phyloP scores from a whole-genome alignment of 371 early-diverging fungal species.

The Saksenaea vasiformis region DNA sequence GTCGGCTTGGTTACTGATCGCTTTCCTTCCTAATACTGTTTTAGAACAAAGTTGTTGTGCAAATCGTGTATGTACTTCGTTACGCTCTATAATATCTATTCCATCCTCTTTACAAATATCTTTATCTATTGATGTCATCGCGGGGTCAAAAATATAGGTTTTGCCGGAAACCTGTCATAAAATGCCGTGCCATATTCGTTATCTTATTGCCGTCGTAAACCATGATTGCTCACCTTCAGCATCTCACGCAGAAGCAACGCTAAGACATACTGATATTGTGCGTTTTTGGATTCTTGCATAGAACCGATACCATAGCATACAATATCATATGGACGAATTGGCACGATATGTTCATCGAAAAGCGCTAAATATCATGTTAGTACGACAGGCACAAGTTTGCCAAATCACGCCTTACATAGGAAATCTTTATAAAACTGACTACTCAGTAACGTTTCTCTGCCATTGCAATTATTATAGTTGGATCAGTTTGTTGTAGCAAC shows the following conservation, averaged over 20 bases:
- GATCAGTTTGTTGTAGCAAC: background rate
- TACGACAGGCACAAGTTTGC: background rate
- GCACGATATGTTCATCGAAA: constrained; percentile 25
- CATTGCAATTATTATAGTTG: too few species aligned
- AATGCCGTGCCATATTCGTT: too few species aligned
- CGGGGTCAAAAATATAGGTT: constrained; percentile 65
- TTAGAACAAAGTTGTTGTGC: background rate
- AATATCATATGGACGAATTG: constrained; percentile 36
- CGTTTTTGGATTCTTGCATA: constrained; percentile 53
- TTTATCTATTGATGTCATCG: constrained; percentile 60
- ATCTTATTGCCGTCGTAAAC: background rate
- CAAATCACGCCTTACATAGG: constrained; percentile 12
- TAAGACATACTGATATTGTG: constrained; percentile 63
- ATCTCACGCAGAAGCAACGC: constrained; percentile 49
- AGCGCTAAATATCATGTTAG: constrained; percentile 13
- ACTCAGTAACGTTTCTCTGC: constrained; percentile 26
- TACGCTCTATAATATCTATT: constrained; percentile 39
- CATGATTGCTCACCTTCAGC: constrained; percentile 38
- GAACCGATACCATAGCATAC: constrained; percentile 72
- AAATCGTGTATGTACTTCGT: constrained; percentile 39
- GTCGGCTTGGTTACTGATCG: constrained; percentile 36
- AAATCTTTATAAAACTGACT: constrained; percentile 45
- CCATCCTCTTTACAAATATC: constrained; percentile 39
- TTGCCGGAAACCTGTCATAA: constrained; percentile 38
- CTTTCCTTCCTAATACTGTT: constrained; percentile 19